Evolutionary conservation across 2,329 filamentous ascomycete genomes (phyloP), one percentile per base, ranked within the genome.

Genomic region (Pestalotiopsis fici): DNA sequence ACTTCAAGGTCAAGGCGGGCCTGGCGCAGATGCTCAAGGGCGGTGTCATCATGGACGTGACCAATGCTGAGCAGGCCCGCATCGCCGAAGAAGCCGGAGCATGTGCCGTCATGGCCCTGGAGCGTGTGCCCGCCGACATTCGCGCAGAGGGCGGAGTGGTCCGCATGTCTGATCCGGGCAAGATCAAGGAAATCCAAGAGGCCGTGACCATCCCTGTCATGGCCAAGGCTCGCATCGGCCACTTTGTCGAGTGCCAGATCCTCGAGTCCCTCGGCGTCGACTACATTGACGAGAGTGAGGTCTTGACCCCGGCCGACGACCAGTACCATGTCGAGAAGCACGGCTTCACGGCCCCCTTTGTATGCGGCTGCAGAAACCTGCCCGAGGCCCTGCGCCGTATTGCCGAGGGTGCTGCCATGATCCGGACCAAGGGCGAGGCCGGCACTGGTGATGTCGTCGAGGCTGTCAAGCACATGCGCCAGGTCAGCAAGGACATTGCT

Each of bases 11-110:
- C 87, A 99, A 99, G 88, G 92, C 94, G 65, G 96, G 95, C 68
- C 86, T 99, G 71, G 96, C 96, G 27, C 93, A 97, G 82, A 99
- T 99, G 96, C 86, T 98, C 82, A 98, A 98, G 87, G 96, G 96
- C 79, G 96, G 96, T 76, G 96, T 99, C 72, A 99, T 99, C 83
- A 99, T 99, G 96, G 96, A 99, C 82, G 96, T 98, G 67, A 94
- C 97, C 71, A 93, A 95, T 80, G 93, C 94, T 28, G 92, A 93
- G 78, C 95, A 97, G 86, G 95, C 96, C 70, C 93, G 93, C 83
- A 98, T 99, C 79, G 96, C 96, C 78, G 96, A 99, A 82, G 95
- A 98, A 80, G 95, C 96, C 69, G 96, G 96, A 70, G 96, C 96
- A 70, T 93, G 90, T 74, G 96, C 96, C 78, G 96, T 99, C 84